A percentile compares a stretch with the other conserved stretches of the same genome.
Conservation (phyloP, 2,329 filamentous ascomycete species). For the Graphiopsis chlorocephala region DNA sequence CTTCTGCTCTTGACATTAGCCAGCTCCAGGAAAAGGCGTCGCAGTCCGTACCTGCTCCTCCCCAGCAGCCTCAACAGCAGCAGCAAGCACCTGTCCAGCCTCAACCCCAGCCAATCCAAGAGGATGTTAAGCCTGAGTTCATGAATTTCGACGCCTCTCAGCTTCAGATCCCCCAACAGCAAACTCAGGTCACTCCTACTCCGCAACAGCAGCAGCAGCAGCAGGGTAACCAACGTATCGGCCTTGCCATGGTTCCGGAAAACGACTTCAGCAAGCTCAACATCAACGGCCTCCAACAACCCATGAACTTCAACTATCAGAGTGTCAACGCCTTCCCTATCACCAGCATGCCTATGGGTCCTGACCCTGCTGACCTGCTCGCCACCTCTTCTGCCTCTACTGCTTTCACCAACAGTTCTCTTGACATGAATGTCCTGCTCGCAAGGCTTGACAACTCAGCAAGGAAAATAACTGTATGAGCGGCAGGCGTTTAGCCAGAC, state of each 20-base stretch:
- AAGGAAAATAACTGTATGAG: constrained; percentile 13
- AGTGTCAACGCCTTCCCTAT: constrained; percentile 36
- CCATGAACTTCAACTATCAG: constrained; percentile 40
- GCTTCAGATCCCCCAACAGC: constrained; percentile 31
- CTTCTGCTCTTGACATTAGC: constrained; percentile 32
- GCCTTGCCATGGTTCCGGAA: constrained; percentile 81
- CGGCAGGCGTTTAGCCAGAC: neutral
- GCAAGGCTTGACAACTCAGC: constrained; percentile 32
- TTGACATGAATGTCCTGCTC: constrained; percentile 27
- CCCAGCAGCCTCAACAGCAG: constrained; percentile 19
- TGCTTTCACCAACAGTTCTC: constrained; percentile 16
- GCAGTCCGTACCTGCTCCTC: constrained; percentile 19
- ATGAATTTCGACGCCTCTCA: constrained; percentile 39
- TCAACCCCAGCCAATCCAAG: constrained; percentile 32
- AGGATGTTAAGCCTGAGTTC: constrained; percentile 35
- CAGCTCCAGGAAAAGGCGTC: constrained; percentile 25
- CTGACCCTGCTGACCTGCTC: constrained; percentile 28
- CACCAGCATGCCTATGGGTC: constrained; percentile 26
- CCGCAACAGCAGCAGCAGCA: constrained; percentile 21
- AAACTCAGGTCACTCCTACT: constrained; percentile 20
- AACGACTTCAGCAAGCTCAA: constrained; percentile 73
- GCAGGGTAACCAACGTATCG: constrained; percentile 51
- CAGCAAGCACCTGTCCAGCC: constrained; percentile 20
- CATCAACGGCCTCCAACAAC: constrained; percentile 51
- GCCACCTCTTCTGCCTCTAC: constrained; percentile 18